A percentile compares a stretch with the other conserved stretches of the same genome.
Conservation (phyloP, 2,329 filamentous ascomycete genomes). For the Mollisiaceae sp. region DNA sequence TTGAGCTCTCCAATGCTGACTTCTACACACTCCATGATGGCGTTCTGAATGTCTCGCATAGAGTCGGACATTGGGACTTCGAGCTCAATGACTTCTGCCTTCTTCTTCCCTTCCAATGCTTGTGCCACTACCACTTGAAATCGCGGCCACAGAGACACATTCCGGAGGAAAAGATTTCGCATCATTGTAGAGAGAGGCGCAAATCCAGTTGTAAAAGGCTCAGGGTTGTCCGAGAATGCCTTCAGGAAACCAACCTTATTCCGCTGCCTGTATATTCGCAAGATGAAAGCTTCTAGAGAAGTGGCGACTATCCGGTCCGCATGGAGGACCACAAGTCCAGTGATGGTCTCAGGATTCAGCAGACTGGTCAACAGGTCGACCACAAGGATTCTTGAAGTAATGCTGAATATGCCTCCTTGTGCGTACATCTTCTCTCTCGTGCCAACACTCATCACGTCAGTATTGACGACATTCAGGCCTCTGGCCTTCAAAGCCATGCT, state of each 20-base stretch:
- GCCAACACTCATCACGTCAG: conserved; percentile 86
- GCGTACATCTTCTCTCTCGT: conserved; percentile 91
- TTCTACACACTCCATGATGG: conserved; percentile 94
- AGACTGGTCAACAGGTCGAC: conserved; percentile 89
- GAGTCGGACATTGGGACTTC: conserved; percentile 94
- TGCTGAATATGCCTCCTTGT: conserved; percentile 88
- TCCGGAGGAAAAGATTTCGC: conserved; percentile 88
- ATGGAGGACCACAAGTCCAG: conserved; percentile 85
- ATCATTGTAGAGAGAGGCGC: conserved; percentile 88
- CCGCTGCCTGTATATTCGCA: conserved; percentile 90
- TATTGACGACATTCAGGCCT: conserved; percentile 91
- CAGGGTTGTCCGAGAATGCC: conserved; percentile 91
- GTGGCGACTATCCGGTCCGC: conserved; percentile 87
- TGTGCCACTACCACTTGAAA: conserved; percentile 92
- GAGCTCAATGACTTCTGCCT: conserved; percentile 95
- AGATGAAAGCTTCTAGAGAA: conserved; percentile 91
- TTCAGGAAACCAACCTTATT: conserved; percentile 95
- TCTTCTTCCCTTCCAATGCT: conserved; percentile 87
- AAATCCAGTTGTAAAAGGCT: conserved; percentile 88
- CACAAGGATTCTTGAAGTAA: conserved; percentile 93
- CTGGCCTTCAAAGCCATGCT: conserved; percentile 82
- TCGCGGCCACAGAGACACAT: conserved; percentile 87
- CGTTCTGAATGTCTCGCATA: conserved; percentile 93
- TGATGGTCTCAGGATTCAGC: conserved; percentile 82
- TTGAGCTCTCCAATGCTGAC: conserved; percentile 92